These are phyloP conservation scores for Stephanocyclus meneghinianus DNA, from an alignment of 352 stramenopile species.

Conservation along the genomic window DNA sequence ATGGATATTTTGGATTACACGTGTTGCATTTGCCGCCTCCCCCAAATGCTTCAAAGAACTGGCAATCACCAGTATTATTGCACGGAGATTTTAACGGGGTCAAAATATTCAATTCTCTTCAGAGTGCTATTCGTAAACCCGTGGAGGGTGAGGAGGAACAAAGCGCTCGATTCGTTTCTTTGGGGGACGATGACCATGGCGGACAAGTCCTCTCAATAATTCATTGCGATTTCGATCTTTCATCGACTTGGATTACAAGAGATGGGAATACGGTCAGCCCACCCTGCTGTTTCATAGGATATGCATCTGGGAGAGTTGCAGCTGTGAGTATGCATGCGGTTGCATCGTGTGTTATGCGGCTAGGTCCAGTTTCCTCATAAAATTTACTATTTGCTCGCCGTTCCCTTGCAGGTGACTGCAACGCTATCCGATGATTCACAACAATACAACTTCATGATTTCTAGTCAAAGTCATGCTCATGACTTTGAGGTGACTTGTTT, in stretches of 20 bases:
- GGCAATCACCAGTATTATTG: slow-evolving; percentile 28
- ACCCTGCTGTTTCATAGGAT: slow-evolving; percentile 20
- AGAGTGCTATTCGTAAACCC: slow-evolving; percentile 6
- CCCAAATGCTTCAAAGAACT: slow-evolving; percentile 28
- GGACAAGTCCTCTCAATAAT: slow-evolving; percentile 44
- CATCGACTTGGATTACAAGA: background rate
- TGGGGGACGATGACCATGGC: slow-evolving; percentile 30
- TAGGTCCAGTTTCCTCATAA: slow-evolving; percentile 9
- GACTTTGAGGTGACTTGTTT: slow-evolving; percentile 14
- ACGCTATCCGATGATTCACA: slow-evolving; percentile 8
- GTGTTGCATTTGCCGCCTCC: slow-evolving; percentile 30
- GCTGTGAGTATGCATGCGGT: slow-evolving; percentile 2
- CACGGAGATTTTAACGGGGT: slow-evolving; percentile 44
- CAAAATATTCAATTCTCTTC: slow-evolving; percentile 32
- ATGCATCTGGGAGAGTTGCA: slow-evolving; percentile 23
- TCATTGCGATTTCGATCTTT: slow-evolving; percentile 25
- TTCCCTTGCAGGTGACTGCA: slow-evolving; percentile 10
- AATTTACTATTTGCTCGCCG: slow-evolving; percentile 11
- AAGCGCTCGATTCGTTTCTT: slow-evolving; percentile 8
- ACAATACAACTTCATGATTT: slow-evolving; percentile 20
- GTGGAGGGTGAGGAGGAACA: background rate
- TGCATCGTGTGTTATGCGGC: background rate
- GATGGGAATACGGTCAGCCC: background rate
- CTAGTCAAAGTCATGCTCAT: slow-evolving; percentile 5
- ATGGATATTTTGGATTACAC: slow-evolving; percentile 49